Evolutionary conservation across 2,329 filamentous ascomycete species (phyloP).

Genomic region (Penicillium polonicum): DNA sequence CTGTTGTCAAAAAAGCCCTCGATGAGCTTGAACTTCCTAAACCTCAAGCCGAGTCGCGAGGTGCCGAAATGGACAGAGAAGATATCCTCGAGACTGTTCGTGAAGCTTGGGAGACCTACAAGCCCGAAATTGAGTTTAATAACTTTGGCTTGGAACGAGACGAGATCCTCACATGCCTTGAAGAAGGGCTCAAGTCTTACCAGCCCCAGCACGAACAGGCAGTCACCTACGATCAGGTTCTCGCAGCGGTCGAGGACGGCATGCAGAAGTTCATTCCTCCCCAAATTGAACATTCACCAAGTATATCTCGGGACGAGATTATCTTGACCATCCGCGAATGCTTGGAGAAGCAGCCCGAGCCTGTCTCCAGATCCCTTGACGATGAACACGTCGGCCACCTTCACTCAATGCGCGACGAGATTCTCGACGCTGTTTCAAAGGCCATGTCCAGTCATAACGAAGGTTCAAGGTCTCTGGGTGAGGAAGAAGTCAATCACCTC

Average conservation of each 20-base stretch:
- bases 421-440: constrained; percentile 31
- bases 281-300: constrained; percentile 65
- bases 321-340: constrained; percentile 81
- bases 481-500: constrained; percentile 26
- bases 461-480: constrained; percentile 18
- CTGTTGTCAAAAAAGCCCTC: constrained; percentile 73
- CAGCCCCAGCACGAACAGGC: constrained; percentile 53
- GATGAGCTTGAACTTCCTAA: constrained; percentile 60
- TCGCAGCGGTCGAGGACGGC: constrained; percentile 80
- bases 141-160: constrained; percentile 88
- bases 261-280: constrained; percentile 78
- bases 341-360: constrained; percentile 71
- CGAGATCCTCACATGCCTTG: constrained; percentile 81
- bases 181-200: constrained; percentile 80
- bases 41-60: constrained; percentile 53
- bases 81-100: constrained; percentile 83
- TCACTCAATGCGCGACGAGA: constrained; percentile 32
- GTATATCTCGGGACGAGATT: constrained; percentile 77
- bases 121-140: constrained; percentile 86
- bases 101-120: constrained; percentile 91
- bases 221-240: constrained; percentile 79
- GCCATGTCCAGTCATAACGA: constrained; percentile 27
- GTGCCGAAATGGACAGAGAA: constrained; percentile 65
- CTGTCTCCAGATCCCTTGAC: constrained; percentile 21
- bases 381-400: constrained; percentile 28